Conservation (phyloP, 192 early-diverging fungal species). For the Chytriomyces sp. region DNA sequence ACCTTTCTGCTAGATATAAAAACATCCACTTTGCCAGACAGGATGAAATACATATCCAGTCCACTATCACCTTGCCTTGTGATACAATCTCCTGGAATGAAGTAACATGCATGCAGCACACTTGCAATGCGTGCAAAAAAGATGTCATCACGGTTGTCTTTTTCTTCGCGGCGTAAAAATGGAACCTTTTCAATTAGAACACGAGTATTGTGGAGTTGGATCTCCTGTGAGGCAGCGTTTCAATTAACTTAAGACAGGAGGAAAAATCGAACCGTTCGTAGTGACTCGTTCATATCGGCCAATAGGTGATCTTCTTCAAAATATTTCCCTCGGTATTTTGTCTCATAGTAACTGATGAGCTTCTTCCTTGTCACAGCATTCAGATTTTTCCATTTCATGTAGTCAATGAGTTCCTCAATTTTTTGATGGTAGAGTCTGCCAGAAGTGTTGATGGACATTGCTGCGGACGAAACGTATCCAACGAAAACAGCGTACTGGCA, state of each 20-base stretch:
- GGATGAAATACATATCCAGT: slow-evolving; percentile 39
- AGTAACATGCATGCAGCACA: slow-evolving; percentile 11
- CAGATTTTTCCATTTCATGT: slow-evolving; percentile 37
- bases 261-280: slow-evolving; percentile 24
- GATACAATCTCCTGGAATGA: slow-evolving; percentile 29
- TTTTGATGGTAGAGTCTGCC: slow-evolving; percentile 36
- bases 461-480: slow-evolving; percentile 16
- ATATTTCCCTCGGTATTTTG: slow-evolving; percentile 38
- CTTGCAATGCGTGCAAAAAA: slow-evolving; percentile 19
- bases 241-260: neutral
- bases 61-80: slow-evolving; percentile 33
- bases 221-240: slow-evolving; percentile 22
- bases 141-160: slow-evolving; percentile 34
- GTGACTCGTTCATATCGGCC: slow-evolving; percentile 33
- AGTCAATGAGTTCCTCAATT: slow-evolving; percentile 39
- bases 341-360: slow-evolving; percentile 28
- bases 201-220: slow-evolving; percentile 32
- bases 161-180: slow-evolving; percentile 22
- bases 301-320: no score
- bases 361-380: slow-evolving; percentile 14
- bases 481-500: slow-evolving; percentile 16
- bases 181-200: slow-evolving; percentile 31
- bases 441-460: slow-evolving; percentile 25
- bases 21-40: slow-evolving; percentile 27
- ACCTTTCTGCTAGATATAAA: slow-evolving; percentile 24